These are phyloP conservation scores for Domatiomyces catenatus DNA, from an alignment of 2,329 filamentous ascomycete genomes.

Conservation along the genomic window DNA sequence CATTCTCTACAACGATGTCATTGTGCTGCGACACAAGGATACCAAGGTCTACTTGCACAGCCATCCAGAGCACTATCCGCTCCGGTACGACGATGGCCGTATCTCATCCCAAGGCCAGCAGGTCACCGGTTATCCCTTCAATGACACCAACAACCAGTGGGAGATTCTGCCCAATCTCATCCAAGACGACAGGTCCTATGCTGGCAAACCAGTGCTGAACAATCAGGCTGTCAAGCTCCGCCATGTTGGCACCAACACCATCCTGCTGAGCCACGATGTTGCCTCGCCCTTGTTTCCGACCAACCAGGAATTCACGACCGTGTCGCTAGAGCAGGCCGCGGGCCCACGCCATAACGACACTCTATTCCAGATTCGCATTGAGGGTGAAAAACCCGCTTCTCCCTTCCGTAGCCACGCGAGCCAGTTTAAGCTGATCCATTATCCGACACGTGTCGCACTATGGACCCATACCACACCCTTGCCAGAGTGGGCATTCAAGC, in stretches of 20 bases:
- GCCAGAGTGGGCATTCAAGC: conserved; percentile 94
- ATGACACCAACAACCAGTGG: conserved; percentile 98
- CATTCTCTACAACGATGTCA: conserved; percentile 78
- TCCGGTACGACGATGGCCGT: conserved; percentile 92
- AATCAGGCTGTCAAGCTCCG: conserved; percentile 74
- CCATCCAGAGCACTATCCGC: conserved; percentile 72
- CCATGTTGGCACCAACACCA: conserved; percentile 69
- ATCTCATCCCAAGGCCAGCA: conserved; percentile 97
- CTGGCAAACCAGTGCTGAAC: conserved; percentile 57
- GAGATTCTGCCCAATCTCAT: conserved; percentile 60
- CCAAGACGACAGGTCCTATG: conserved; percentile 37
- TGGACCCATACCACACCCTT: conserved; percentile 93
- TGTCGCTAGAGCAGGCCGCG: conserved; percentile 54
- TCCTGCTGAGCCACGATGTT: conserved; percentile 88
- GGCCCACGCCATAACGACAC: conserved; percentile 71
- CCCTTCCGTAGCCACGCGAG: conserved; percentile 82
- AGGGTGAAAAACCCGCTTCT: conserved; percentile 63
- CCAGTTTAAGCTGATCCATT: conserved; percentile 91
- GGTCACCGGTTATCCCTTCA: conserved; percentile 93
- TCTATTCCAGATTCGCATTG: conserved; percentile 80
- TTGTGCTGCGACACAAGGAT: conserved; percentile 88
- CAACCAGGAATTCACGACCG: conserved; percentile 95
- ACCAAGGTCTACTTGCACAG: conserved; percentile 94
- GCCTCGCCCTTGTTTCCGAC: conserved; percentile 92
- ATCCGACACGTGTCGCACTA: conserved; percentile 93